Evolutionary conservation across 1,139 yeast species (phyloP).

Genomic region (Geotrichum cucujoidarum): DNA sequence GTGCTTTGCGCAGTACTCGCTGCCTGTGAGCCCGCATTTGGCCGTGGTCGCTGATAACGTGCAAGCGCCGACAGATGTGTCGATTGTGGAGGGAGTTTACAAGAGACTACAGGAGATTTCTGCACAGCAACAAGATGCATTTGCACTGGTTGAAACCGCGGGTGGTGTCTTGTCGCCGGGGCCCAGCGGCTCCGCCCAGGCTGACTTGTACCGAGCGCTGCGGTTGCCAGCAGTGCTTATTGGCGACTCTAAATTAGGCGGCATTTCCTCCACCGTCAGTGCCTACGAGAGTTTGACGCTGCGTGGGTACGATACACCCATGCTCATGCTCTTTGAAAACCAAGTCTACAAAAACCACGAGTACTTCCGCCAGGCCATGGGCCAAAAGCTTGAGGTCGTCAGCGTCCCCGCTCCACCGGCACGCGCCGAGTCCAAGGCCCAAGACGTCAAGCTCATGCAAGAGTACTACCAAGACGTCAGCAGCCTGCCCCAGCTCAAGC

Average conservation of each 20-base stretch:
- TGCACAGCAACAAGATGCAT: slow-evolving; percentile 7
- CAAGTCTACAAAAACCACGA: slow-evolving; percentile 25
- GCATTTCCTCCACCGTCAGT: slow-evolving; percentile 30
- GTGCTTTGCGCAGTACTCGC: slow-evolving; percentile 25
- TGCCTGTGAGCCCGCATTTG: slow-evolving; percentile 31
- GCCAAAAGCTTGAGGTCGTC: slow-evolving; percentile 9
- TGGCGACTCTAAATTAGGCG: slow-evolving; percentile 30
- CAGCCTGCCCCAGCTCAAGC: slow-evolving; percentile 14
- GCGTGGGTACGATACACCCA: slow-evolving; percentile 29
- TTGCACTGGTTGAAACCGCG: slow-evolving; percentile 30
- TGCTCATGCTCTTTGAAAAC: slow-evolving; percentile 25
- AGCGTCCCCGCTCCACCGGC: slow-evolving; percentile 22
- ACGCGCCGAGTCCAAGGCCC: slow-evolving; percentile 4
- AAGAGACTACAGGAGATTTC: background rate
- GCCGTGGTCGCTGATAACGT: slow-evolving; percentile 23
- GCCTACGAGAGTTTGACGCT: slow-evolving; percentile 28
- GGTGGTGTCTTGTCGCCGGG: slow-evolving; percentile 33
- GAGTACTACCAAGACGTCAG: slow-evolving; percentile 24
- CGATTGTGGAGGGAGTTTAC: slow-evolving; percentile 5
- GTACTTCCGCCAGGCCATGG: slow-evolving; percentile 25
- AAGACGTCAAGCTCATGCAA: slow-evolving; percentile 22
- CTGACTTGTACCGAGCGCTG: slow-evolving; percentile 29
- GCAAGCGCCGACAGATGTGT: slow-evolving; percentile 15
- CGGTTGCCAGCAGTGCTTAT: slow-evolving; percentile 30
- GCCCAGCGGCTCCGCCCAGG: slow-evolving; percentile 27